Conservation (phyloP, 2,329 filamentous ascomycete genomes). For the Colletotrichum cereale region DNA sequence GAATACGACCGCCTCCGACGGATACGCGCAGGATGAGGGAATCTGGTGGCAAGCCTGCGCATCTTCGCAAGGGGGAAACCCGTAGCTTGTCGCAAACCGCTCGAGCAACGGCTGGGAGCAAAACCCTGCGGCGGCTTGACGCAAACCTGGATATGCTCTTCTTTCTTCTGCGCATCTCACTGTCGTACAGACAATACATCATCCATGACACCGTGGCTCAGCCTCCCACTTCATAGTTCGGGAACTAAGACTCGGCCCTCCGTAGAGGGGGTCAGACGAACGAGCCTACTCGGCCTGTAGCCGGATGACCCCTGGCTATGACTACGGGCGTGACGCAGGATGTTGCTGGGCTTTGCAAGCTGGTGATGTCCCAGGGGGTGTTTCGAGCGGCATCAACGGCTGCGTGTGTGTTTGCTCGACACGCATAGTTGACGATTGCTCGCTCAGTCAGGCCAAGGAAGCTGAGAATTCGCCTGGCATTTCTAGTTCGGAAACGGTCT, state of each 20-base stretch:
- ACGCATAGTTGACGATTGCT: neutral
- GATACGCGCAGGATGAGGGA: conserved; percentile 13
- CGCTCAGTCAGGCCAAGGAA: neutral
- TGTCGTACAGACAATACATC: conserved; percentile 28
- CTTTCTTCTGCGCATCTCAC: conserved; percentile 29
- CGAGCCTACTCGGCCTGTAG: neutral
- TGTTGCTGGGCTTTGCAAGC: neutral
- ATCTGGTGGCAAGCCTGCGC: conserved; percentile 9
- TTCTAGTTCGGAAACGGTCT: neutral
- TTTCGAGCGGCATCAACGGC: neutral
- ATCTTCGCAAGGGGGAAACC: conserved; percentile 3
- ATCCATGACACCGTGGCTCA: conserved; percentile 33
- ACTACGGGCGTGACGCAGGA: neutral
- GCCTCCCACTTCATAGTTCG: conserved; percentile 27
- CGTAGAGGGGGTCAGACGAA: neutral
- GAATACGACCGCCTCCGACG: conserved; percentile 24
- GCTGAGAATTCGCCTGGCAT: neutral
- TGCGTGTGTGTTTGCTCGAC: neutral
- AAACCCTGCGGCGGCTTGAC: neutral
- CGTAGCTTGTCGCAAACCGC: conserved; percentile 3
- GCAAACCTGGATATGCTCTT: neutral
- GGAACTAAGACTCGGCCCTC: neutral
- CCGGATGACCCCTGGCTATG: neutral
- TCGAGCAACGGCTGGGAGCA: neutral
- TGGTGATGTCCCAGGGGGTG: too few species aligned